Evolutionary conservation across 495 filamentous ascomycete species (phyloP).

Genomic region (Penicillium arizonense): DNA sequence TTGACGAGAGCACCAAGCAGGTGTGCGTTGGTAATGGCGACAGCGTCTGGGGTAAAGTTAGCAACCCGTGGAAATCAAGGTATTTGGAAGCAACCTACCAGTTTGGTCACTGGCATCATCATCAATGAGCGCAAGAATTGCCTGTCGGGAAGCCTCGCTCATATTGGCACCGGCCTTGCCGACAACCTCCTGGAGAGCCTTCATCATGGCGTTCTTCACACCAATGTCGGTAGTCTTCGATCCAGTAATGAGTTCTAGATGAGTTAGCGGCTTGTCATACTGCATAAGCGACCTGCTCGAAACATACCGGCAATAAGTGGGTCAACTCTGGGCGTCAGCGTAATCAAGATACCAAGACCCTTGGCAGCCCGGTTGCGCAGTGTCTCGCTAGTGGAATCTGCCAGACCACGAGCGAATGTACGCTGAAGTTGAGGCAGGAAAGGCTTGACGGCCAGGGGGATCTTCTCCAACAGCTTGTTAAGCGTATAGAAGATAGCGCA

Average conservation of each 20-base stretch:
- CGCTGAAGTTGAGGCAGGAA: constrained; percentile 96
- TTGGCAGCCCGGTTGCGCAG: constrained; percentile 89
- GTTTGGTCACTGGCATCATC: constrained; percentile 73
- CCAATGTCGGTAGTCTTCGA: constrained; percentile 86
- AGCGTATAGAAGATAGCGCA: constrained; percentile 87
- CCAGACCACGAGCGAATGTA: constrained; percentile 93
- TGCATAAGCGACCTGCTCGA: not conserved
- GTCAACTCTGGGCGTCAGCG: constrained; percentile 92
- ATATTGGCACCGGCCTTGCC: constrained; percentile 93
- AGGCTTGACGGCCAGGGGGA: constrained; percentile 90
- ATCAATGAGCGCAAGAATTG: constrained; percentile 84
- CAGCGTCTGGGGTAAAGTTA: constrained; percentile 46
- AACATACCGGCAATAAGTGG: constrained; percentile 66
- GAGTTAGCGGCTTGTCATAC: constrained; percentile 3
- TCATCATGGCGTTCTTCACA: constrained; percentile 94
- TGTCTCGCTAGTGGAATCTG: constrained; percentile 87
- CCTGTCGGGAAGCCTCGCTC: constrained; percentile 80
- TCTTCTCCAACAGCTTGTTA: constrained; percentile 95
- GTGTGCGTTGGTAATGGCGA: constrained; percentile 84
- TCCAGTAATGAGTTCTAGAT: constrained; percentile 82
- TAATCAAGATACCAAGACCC: constrained; percentile 92
- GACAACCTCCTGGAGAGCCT: constrained; percentile 92
- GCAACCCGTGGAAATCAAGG: not conserved
- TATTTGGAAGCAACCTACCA: constrained; percentile 32
- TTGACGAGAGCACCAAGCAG: constrained; percentile 87